Conservation (phyloP, 108 stramenopile species). For the Discostella pseudostelligera region DNA sequence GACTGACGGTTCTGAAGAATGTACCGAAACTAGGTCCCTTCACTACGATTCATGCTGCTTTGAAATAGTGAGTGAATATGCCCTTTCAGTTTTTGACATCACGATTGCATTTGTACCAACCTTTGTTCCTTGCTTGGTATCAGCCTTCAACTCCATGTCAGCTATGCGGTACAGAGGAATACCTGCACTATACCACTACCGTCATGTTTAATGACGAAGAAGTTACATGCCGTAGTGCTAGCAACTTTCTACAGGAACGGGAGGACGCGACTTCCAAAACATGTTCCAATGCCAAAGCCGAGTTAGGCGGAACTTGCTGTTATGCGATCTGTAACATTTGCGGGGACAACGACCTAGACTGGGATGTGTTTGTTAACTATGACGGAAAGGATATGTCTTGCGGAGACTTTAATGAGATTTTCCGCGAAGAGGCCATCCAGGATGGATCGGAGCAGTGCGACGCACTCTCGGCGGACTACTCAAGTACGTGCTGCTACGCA, state of each 20-base stretch:
- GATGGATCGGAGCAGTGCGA: slow-evolving; percentile 39
- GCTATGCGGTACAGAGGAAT: slow-evolving; percentile 39
- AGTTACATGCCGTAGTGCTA: slow-evolving; percentile 41
- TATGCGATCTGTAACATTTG: slow-evolving; percentile 46
- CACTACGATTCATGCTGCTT: slow-evolving; percentile 47
- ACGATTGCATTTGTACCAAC: background rate
- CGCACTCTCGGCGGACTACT: slow-evolving; percentile 16
- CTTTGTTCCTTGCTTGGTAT: background rate
- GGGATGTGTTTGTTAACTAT: slow-evolving; percentile 44
- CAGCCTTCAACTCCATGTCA: slow-evolving; percentile 35
- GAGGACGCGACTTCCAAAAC: slow-evolving; percentile 26
- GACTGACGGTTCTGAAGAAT: slow-evolving; percentile 27
- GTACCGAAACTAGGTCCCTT: slow-evolving; percentile 28
- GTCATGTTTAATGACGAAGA: slow-evolving; percentile 39
- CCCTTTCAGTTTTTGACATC: background rate
- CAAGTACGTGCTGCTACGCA: slow-evolving; percentile 38
- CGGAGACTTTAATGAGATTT: slow-evolving; percentile 47
- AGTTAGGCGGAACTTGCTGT: slow-evolving; percentile 38
- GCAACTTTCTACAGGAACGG: slow-evolving; percentile 39
- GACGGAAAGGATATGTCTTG: slow-evolving; percentile 41
- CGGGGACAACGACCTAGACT: slow-evolving; percentile 40
- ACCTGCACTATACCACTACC: slow-evolving; percentile 32
- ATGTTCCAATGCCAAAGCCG: slow-evolving; percentile 36
- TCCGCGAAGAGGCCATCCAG: slow-evolving; percentile 21
- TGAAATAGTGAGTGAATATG: slow-evolving; percentile 25